Evolutionary conservation across 345 rosid species (phyloP).

Genomic region (Populus alba): DNA sequence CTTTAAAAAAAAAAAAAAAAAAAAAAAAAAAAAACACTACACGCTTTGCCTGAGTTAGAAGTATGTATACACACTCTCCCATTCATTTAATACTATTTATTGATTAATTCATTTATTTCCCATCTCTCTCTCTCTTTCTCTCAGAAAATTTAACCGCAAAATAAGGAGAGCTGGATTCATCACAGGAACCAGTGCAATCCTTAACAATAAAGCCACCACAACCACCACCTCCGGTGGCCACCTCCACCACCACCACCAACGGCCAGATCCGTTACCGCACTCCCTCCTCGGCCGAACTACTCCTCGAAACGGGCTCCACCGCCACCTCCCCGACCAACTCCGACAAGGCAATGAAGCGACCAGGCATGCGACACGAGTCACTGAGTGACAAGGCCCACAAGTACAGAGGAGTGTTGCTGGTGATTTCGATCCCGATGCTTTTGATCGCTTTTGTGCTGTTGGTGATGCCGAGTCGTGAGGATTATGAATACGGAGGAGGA

Average conservation of each 20-base stretch:
- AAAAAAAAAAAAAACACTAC: background rate
- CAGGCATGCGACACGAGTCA: slow-evolving; percentile 46
- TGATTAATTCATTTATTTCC: background rate
- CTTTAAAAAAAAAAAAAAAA: no score
- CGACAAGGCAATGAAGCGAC: slow-evolving; percentile 51
- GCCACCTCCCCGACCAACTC: slow-evolving; percentile 48
- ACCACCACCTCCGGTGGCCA: slow-evolving; percentile 14
- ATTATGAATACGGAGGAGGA: slow-evolving; percentile 37
- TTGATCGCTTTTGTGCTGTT: slow-evolving; percentile 57
- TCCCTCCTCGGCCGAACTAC: slow-evolving; percentile 33
- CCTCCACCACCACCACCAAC: slow-evolving; percentile 43
- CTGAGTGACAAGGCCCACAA: slow-evolving; percentile 76
- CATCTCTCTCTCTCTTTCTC: background rate
- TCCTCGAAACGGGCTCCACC: slow-evolving; percentile 7
- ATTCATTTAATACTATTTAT: no score
- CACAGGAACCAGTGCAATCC: slow-evolving; percentile 64
- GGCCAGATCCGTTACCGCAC: slow-evolving; percentile 95
- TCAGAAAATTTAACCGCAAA: slow-evolving; percentile 23
- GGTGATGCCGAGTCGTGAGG: slow-evolving; percentile 53
- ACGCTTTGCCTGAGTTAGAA: background rate
- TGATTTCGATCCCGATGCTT: slow-evolving; percentile 63
- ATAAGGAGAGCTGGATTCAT: slow-evolving; percentile 73
- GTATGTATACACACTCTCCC: no score
- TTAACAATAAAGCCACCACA: slow-evolving; percentile 55
- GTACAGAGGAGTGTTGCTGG: slow-evolving; percentile 56